Conservation (phyloP, 495 filamentous ascomycete genomes). For the Penicillium pulvis region DNA sequence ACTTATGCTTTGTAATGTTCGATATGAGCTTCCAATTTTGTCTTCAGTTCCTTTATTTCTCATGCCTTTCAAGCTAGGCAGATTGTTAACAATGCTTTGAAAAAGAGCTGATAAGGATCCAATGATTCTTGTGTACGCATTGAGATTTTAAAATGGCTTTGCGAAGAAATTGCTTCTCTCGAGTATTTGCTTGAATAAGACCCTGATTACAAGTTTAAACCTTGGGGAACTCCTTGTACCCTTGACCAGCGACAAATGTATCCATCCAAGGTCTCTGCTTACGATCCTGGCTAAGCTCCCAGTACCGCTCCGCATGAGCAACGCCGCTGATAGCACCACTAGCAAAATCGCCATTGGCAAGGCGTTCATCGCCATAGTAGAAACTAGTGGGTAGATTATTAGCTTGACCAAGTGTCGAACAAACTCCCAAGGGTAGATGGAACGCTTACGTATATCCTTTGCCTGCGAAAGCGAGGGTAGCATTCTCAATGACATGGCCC, state of each 20-base stretch:
- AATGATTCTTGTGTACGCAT: background rate
- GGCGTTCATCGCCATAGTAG: background rate
- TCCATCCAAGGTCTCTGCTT: constrained; percentile 5
- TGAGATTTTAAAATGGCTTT: background rate
- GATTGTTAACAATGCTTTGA: too few species aligned
- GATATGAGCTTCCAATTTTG: too few species aligned
- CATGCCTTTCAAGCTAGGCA: too few species aligned
- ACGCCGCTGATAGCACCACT: constrained; percentile 3
- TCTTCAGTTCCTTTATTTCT: too few species aligned
- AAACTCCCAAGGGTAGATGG: background rate
- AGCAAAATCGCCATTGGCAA: background rate
- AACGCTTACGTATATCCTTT: constrained; percentile 3
- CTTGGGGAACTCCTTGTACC: constrained; percentile 1
- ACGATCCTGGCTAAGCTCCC: constrained; percentile 6
- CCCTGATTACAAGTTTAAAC: background rate
- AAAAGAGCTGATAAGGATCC: too few species aligned
- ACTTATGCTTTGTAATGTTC: too few species aligned
- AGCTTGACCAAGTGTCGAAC: background rate
- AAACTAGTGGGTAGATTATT: background rate
- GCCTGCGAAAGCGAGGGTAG: background rate
- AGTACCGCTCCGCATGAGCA: constrained; percentile 4
- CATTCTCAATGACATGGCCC: constrained; percentile 4
- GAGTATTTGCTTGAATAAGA: too few species aligned
- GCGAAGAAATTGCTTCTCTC: too few species aligned
- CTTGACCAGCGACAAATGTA: constrained; percentile 3